These are phyloP conservation scores for Camillea tinctor DNA, from an alignment of 2,329 filamentous ascomycete species.

Conservation along the genomic window DNA sequence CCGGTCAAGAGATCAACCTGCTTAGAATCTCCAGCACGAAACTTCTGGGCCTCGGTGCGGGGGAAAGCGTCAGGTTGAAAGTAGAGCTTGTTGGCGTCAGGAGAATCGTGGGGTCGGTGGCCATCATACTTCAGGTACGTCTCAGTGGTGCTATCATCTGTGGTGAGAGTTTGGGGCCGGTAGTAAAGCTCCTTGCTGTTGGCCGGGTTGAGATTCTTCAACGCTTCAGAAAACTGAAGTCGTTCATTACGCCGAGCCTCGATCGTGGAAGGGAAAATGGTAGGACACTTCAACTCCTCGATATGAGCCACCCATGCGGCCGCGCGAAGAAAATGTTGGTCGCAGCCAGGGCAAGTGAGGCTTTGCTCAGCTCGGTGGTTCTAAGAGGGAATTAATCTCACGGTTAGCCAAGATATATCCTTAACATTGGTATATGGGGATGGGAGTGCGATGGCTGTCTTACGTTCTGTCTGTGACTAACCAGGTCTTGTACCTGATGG, in stretches of 20 bases:
- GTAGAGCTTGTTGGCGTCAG: slow-evolving; percentile 4
- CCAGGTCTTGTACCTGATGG: slow-evolving; percentile 6
- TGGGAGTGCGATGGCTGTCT: neutral
- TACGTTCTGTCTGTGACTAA: slow-evolving; percentile 18
- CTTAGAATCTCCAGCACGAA: slow-evolving; percentile 19
- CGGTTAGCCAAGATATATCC: neutral
- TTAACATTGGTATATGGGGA: slow-evolving; percentile 7
- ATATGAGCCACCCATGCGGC: slow-evolving; percentile 45
- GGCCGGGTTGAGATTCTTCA: slow-evolving; percentile 11
- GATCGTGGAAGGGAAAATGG: slow-evolving; percentile 35
- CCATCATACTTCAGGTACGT: slow-evolving; percentile 1
- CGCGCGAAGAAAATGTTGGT: slow-evolving; percentile 36
- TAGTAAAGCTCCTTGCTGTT: neutral
- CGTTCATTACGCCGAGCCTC: slow-evolving; percentile 37
- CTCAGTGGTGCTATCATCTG: slow-evolving; percentile 6
- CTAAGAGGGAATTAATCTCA: slow-evolving; percentile 30
- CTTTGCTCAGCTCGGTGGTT: slow-evolving; percentile 39
- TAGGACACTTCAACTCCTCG: slow-evolving; percentile 40
- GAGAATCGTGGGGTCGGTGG: neutral
- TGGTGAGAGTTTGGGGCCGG: slow-evolving; percentile 3
- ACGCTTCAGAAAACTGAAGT: slow-evolving; percentile 33
- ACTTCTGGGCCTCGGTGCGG: slow-evolving; percentile 10
- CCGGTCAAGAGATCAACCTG: slow-evolving; percentile 17
- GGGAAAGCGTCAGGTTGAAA: slow-evolving; percentile 14
- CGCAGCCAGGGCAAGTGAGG: slow-evolving; percentile 49